phyloP scores from a whole-genome alignment of 805 yeast species.

The Candida vartiovaarae region DNA sequence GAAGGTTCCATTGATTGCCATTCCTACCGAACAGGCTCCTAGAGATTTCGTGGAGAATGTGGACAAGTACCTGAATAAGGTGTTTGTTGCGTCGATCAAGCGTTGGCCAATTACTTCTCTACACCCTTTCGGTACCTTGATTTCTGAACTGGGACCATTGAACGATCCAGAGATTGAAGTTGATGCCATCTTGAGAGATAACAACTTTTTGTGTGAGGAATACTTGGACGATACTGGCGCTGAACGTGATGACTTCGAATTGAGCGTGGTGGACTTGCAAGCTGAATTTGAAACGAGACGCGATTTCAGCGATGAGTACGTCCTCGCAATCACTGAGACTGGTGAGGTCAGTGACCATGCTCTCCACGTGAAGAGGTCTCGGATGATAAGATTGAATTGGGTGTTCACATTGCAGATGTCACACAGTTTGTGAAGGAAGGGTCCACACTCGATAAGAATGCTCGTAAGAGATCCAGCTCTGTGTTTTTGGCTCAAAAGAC shows the following conservation, averaged over 20 bases:
- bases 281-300: constrained; percentile 34
- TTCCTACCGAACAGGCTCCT: constrained; percentile 98
- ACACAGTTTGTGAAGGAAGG: constrained; percentile 67
- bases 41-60: constrained; percentile 90
- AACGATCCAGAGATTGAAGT: constrained; percentile 74
- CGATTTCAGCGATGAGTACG: constrained; percentile 51
- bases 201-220: constrained; percentile 76
- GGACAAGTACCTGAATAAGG: constrained; percentile 68
- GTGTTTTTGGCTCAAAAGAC: constrained; percentile 79
- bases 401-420: constrained; percentile 81
- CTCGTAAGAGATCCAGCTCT: constrained; percentile 83
- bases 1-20: constrained; percentile 95
- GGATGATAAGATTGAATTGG: constrained; percentile 63
- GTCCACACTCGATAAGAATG: constrained; percentile 75
- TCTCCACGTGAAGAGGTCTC: constrained; percentile 64
- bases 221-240: constrained; percentile 40
- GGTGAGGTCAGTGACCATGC: constrained; percentile 68
- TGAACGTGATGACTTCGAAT: constrained; percentile 28
- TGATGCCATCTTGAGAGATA: constrained; percentile 83
- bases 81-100: constrained; percentile 91
- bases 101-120: constrained; percentile 99
- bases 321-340: constrained; percentile 55
- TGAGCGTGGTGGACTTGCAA: constrained; percentile 23
- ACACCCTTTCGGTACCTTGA: constrained; percentile 94
- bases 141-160: constrained; percentile 77